A percentile compares a stretch with the other conserved stretches of the same genome.
Evolutionary conservation across 2,329 filamentous ascomycete genomes (phyloP).

Genomic region (Davidsoniella neocaledoniae): DNA sequence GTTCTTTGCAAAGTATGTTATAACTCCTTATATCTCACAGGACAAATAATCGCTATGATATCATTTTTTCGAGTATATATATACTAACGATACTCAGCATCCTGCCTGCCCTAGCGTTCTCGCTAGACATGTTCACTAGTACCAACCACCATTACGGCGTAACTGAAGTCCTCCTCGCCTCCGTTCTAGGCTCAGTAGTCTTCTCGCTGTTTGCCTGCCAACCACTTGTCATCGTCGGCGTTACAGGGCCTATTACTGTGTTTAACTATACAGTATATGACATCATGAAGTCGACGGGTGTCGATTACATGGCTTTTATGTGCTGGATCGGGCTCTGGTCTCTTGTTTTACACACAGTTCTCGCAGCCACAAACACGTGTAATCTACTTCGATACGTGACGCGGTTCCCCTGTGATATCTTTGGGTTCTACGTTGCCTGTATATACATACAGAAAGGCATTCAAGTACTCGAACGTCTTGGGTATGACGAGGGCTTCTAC

Average conservation of each 20-base stretch:
- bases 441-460: constrained; percentile 87
- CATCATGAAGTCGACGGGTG: constrained; percentile 61
- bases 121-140: constrained; percentile 83
- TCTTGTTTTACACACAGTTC: constrained; percentile 65
- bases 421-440: constrained; percentile 83
- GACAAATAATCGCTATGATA: too few species aligned
- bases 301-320: constrained; percentile 81
- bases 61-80: neutral
- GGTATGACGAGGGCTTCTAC: constrained; percentile 51
- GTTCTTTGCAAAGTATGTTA: constrained; percentile 76
- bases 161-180: constrained; percentile 78
- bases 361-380: constrained; percentile 73
- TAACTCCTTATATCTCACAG: neutral
- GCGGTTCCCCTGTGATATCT: constrained; percentile 82
- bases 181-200: constrained; percentile 65
- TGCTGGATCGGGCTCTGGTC: constrained; percentile 85
- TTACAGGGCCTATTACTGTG: constrained; percentile 80
- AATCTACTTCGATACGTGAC: constrained; percentile 82
- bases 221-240: constrained; percentile 77
- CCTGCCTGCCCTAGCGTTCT: constrained; percentile 73
- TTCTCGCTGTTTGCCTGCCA: constrained; percentile 69
- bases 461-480: constrained; percentile 66
- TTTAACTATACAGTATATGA: constrained; percentile 92
- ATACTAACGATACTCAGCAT: constrained; percentile 38
- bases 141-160: constrained; percentile 74